These are phyloP conservation scores for Globisporangium ultimum DNA, from an alignment of 352 stramenopile genomes.

Conservation along the genomic window DNA sequence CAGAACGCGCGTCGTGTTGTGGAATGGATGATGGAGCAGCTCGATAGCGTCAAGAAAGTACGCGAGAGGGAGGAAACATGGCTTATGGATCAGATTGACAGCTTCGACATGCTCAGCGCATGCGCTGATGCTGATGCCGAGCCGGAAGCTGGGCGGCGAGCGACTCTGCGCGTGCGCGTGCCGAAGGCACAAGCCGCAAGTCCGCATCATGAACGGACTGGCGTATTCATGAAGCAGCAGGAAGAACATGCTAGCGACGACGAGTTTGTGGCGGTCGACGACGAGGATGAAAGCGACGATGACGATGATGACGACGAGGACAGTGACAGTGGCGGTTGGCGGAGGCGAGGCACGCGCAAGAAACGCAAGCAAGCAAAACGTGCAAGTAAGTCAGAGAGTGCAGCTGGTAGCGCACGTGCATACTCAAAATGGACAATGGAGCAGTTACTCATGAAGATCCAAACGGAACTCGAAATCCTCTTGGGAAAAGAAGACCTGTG, in stretches of 20 bases:
- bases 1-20: slow-evolving; percentile 49
- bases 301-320: background rate
- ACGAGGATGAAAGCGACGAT: slow-evolving; percentile 7
- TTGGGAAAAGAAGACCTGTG: slow-evolving; percentile 19
- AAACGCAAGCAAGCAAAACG: slow-evolving; percentile 1
- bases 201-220: too few relatives aligned
- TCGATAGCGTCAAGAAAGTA: slow-evolving; percentile 35
- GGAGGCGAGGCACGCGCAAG: background rate
- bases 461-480: slow-evolving; percentile 22
- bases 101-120: slow-evolving; percentile 29
- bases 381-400: background rate
- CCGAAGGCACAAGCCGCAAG: background rate
- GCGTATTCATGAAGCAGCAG: background rate
- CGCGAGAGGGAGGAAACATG: slow-evolving; percentile 49
- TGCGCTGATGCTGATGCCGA: background rate
- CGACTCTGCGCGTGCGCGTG: background rate
- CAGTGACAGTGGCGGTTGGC: background rate
- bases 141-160: background rate
- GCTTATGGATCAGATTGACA: slow-evolving; percentile 47
- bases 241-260: slow-evolving; percentile 2
- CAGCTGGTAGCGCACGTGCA: background rate
- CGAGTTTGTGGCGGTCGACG: slow-evolving; percentile 12
- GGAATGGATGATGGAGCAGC: slow-evolving; percentile 58
- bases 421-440: slow-evolving; percentile 52
- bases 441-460: slow-evolving; percentile 35